Evolutionary conservation across 441 rosid genomes (phyloP).

Genomic region (Metrosideros polymorpha): DNA sequence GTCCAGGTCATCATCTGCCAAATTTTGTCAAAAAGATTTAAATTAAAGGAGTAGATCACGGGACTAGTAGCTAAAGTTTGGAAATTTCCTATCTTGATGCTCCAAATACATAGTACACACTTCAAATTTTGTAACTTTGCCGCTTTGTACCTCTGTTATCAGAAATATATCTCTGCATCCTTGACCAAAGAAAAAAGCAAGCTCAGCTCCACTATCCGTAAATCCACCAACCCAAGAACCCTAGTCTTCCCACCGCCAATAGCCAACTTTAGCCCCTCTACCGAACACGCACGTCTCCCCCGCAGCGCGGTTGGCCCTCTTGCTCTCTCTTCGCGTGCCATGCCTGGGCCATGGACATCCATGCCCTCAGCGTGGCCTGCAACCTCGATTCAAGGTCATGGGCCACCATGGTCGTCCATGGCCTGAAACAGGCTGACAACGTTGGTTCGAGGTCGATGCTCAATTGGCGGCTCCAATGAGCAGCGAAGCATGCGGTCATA

Average conservation of each 20-base stretch:
- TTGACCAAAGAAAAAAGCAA: not conserved
- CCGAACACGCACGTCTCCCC: not conserved
- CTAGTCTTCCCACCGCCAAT: not conserved
- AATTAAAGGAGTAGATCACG: not conserved
- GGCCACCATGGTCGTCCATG: not conserved
- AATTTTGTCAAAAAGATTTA: not conserved
- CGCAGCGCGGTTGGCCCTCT: not conserved
- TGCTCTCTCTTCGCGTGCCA: not conserved
- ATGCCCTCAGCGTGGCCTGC: not conserved
- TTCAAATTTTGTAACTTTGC: not conserved
- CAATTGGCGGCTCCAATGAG: not conserved
- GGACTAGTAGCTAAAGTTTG: not conserved
- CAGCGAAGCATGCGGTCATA: too few species aligned
- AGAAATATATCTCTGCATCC: not conserved
- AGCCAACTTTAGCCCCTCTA: not conserved
- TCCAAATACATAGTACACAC: not conserved
- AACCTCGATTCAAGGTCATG: not conserved
- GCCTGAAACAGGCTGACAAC: not conserved
- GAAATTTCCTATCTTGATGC: not conserved
- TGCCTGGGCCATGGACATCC: not conserved
- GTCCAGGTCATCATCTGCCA: constrained; percentile 15
- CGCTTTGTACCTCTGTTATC: not conserved
- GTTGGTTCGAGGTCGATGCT: not conserved
- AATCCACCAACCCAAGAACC: not conserved
- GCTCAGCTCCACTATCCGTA: not conserved